These are phyloP conservation scores for Cercospora zeina DNA, from an alignment of 2,329 filamentous ascomycete species.

Conservation along the genomic window DNA sequence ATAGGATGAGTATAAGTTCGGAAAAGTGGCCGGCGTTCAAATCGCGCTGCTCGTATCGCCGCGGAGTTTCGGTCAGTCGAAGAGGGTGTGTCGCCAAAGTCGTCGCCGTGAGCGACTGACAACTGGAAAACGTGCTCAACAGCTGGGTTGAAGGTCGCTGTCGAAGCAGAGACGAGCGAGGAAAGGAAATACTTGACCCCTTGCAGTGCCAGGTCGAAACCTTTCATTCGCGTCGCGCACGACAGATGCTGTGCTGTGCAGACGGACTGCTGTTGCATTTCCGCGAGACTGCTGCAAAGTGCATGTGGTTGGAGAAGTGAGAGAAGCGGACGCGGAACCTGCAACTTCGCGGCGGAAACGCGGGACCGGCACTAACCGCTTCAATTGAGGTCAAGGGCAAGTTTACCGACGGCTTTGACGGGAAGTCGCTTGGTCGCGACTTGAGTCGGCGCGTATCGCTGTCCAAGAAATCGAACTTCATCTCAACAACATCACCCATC, in stretches of 20 bases:
- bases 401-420: too few species aligned
- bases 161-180: background rate
- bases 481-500: conserved; percentile 12
- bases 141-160: too few species aligned
- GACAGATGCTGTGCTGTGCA: background rate
- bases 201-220: background rate
- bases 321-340: background rate
- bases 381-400: background rate
- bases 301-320: too few species aligned
- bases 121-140: background rate
- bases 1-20: background rate
- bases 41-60: background rate
- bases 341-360: background rate
- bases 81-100: too few species aligned
- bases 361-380: conserved; percentile 3
- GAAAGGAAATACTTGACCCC: background rate
- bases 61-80: background rate
- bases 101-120: background rate
- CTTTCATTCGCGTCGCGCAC: background rate
- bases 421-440: background rate
- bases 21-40: background rate
- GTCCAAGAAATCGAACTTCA: conserved; percentile 5
- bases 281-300: too few species aligned
- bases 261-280: background rate
- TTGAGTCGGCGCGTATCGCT: conserved; percentile 3